Evolutionary conservation across 495 filamentous ascomycete species (phyloP).

Genomic region (Xylaria acuta): DNA sequence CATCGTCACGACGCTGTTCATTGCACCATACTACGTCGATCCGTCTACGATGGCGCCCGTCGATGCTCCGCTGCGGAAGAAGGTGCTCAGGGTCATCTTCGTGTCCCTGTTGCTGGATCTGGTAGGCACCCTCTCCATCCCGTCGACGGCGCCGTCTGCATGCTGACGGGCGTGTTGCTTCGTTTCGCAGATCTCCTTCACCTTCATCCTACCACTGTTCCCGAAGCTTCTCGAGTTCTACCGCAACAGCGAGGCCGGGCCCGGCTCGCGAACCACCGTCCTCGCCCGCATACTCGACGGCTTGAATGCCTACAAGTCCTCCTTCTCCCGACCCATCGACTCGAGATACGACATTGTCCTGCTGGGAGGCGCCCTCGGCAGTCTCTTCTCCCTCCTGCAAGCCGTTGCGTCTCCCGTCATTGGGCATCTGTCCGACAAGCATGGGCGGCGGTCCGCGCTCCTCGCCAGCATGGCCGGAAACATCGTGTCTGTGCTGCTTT

Average conservation of each 20-base stretch:
- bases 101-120: slow-evolving; percentile 61
- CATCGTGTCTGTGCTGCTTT: slow-evolving; percentile 87
- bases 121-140: slow-evolving; percentile 39
- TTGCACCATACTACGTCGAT: too few relatives aligned
- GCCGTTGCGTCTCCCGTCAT: slow-evolving; percentile 93
- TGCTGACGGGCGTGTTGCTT: slow-evolving; percentile 29
- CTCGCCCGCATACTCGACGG: slow-evolving; percentile 79
- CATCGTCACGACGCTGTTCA: too few relatives aligned
- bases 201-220: slow-evolving; percentile 97
- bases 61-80: slow-evolving; percentile 67
- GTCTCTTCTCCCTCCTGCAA: slow-evolving; percentile 91
- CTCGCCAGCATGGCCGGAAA: slow-evolving; percentile 96
- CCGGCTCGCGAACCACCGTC: slow-evolving; percentile 64
- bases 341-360: slow-evolving; percentile 97
- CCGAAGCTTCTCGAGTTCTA: slow-evolving; percentile 96
- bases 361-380: slow-evolving; percentile 91
- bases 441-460: slow-evolving; percentile 87
- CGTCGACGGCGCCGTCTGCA: slow-evolving; percentile 32
- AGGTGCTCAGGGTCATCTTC: slow-evolving; percentile 78
- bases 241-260: slow-evolving; percentile 67
- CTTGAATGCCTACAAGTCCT: slow-evolving; percentile 93
- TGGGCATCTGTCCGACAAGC: slow-evolving; percentile 82
- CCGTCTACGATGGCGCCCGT: slow-evolving; percentile 50
- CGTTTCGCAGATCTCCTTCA: slow-evolving; percentile 58
- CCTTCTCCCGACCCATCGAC: slow-evolving; percentile 92